Evolutionary conservation across 2,329 filamentous ascomycete species (phyloP).

Genomic region (Fusarium sarcochroum): DNA sequence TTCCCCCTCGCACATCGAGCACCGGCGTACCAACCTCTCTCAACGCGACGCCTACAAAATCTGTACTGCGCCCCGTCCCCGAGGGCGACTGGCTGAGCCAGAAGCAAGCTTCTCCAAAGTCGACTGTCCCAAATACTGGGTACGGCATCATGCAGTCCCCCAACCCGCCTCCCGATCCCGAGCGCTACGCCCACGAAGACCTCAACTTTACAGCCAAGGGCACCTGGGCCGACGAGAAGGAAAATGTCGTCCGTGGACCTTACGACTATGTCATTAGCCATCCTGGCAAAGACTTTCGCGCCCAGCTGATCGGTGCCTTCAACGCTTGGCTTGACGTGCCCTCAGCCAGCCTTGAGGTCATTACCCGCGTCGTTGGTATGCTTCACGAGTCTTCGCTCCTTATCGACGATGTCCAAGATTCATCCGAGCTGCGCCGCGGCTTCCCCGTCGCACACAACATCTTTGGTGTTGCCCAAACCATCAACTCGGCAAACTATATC

Average conservation of each 20-base stretch:
- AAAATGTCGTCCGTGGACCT: conserved; percentile 81
- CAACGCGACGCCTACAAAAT: conserved; percentile 52
- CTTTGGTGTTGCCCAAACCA: conserved; percentile 88
- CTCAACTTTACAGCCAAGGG: conserved; percentile 65
- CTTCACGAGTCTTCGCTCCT: conserved; percentile 87
- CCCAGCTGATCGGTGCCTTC: conserved; percentile 84
- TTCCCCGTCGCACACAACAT: conserved; percentile 87
- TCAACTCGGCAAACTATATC: conserved; percentile 91
- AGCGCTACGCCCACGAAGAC: conserved; percentile 68
- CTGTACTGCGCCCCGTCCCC: conserved; percentile 65
- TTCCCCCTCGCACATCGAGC: conserved; percentile 80
- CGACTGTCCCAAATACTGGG: conserved; percentile 22
- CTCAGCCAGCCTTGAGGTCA: conserved; percentile 75
- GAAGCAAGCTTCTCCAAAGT: conserved; percentile 46
- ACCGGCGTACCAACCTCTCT: conserved; percentile 43
- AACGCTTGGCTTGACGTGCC: conserved; percentile 86
- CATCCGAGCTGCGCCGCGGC: conserved; percentile 80
- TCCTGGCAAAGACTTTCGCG: conserved; percentile 87
- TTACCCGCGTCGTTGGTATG: conserved; percentile 86
- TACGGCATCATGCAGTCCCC: conserved; percentile 53
- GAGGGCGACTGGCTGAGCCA: conserved; percentile 74
- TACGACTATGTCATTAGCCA: conserved; percentile 85
- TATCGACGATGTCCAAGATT: conserved; percentile 91
- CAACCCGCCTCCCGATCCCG: conserved; percentile 62
- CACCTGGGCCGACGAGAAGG: conserved; percentile 80